Evolutionary conservation across 441 rosid species (phyloP).

Genomic region (Mallotus repandus): DNA sequence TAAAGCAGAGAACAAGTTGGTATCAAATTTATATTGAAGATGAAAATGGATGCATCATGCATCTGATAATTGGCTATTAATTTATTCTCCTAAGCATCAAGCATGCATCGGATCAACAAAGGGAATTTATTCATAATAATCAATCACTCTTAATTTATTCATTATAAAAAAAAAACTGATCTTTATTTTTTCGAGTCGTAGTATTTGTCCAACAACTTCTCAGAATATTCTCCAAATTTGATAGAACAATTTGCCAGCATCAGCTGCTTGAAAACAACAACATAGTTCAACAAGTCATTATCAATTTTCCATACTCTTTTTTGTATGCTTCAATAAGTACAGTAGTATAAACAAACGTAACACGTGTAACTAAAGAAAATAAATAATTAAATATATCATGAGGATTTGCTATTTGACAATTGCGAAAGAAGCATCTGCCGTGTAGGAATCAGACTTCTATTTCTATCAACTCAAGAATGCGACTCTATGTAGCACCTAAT

Average conservation of each 20-base stretch:
- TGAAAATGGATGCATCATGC: too few relatives aligned
- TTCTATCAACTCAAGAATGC: background rate
- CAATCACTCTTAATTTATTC: background rate
- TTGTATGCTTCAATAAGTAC: background rate
- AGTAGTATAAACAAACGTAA: background rate
- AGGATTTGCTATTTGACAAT: background rate
- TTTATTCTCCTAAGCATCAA: too few relatives aligned
- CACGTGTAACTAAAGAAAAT: background rate
- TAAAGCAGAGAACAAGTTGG: too few relatives aligned
- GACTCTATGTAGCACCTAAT: background rate
- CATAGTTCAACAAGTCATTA: background rate
- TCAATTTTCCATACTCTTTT: too few relatives aligned
- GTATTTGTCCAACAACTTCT: conserved; percentile 75
- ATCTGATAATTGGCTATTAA: too few relatives aligned
- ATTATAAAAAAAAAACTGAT: background rate
- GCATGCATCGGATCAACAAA: background rate
- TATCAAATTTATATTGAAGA: too few relatives aligned
- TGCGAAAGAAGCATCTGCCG: background rate
- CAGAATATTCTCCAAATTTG: conserved; percentile 84
- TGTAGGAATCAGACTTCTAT: background rate
- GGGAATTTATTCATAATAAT: background rate
- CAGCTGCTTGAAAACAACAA: conserved; percentile 38
- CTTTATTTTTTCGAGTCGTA: conserved; percentile 57
- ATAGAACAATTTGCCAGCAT: conserved; percentile 43
- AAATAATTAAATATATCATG: background rate